Evolutionary conservation across 2,329 filamentous ascomycete species (phyloP).

Genomic region (Ceratocystis albifundus): DNA sequence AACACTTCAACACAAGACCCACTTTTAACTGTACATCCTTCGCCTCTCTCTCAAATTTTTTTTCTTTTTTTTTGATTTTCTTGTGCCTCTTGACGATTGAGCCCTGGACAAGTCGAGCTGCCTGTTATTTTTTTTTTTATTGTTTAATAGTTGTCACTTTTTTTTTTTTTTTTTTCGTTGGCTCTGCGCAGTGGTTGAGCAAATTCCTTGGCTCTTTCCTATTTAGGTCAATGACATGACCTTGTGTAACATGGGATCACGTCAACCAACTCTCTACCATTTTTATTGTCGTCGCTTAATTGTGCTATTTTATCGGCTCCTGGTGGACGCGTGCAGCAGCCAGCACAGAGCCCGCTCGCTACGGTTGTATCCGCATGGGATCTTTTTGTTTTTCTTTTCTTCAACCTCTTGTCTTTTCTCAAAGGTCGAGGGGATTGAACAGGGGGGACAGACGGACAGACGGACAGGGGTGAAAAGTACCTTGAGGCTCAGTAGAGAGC

Average conservation of each 20-base stretch:
- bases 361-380: not conserved
- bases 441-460: too few relatives aligned
- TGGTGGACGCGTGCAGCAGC: not conserved
- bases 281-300: not conserved
- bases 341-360: not conserved
- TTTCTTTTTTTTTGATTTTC: not conserved
- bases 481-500: not conserved
- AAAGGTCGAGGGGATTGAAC: not conserved
- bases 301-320: not conserved
- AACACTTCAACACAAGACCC: too few relatives aligned
- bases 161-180: not conserved
- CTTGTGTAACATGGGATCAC: not conserved
- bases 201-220: not conserved
- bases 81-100: not conserved
- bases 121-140: too few relatives aligned
- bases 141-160: not conserved
- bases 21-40: too few relatives aligned
- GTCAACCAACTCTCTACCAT: not conserved
- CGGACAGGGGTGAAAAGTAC: too few relatives aligned
- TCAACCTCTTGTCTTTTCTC: not conserved
- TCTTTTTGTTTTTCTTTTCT: too few relatives aligned
- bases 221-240: not conserved
- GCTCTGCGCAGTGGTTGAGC: not conserved
- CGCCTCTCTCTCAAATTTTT: too few relatives aligned
- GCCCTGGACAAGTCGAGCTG: too few relatives aligned